Percentiles rank a stretch among this genome's conserved stretches.
Evolutionary conservation across 2,329 filamentous ascomycete species (phyloP).

Genomic region (Stagonosporopsis tanaceti): DNA sequence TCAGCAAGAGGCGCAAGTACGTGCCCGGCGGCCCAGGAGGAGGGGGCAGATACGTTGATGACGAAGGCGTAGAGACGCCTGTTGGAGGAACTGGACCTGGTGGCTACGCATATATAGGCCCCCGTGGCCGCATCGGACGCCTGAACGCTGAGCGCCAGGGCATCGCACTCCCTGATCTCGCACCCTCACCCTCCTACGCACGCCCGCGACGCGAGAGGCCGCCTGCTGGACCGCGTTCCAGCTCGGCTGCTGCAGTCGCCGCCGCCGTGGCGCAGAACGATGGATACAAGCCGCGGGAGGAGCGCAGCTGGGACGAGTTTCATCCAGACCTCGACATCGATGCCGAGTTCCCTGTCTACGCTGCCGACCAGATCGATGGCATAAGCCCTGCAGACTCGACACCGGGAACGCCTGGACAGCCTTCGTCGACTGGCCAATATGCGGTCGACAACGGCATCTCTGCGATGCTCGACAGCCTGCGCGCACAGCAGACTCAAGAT

Average conservation of each 20-base stretch:
- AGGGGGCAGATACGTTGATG: conserved; percentile 82
- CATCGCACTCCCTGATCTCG: conserved; percentile 53
- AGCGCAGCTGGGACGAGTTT: conserved; percentile 97
- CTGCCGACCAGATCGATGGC: conserved; percentile 85
- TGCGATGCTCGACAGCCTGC: conserved; percentile 45
- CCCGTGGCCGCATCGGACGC: conserved; percentile 63
- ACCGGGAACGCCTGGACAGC: conserved; percentile 54
- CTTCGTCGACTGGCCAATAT: conserved; percentile 38
- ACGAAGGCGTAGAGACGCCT: conserved; percentile 69
- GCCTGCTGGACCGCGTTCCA: conserved; percentile 72
- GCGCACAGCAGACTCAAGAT: conserved; percentile 40
- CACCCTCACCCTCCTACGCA: conserved; percentile 57
- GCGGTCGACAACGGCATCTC: conserved; percentile 47
- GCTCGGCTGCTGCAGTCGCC: conserved; percentile 86
- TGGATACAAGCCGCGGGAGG: conserved; percentile 96
- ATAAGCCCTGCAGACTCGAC: conserved; percentile 58
- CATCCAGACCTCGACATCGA: conserved; percentile 95
- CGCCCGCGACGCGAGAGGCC: conserved; percentile 50
- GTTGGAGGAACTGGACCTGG: conserved; percentile 59
- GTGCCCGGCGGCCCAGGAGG: conserved; percentile 87
- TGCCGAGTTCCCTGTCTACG: conserved; percentile 77
- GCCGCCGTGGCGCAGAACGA: conserved; percentile 89
- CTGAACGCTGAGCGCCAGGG: conserved; percentile 56
- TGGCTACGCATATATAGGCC: conserved; percentile 60
- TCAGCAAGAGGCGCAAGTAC: conserved; percentile 65